Base-by-base conservation (phyloP, 164 flowering plant species). In the Chloranthus sessilifolius region DNA sequence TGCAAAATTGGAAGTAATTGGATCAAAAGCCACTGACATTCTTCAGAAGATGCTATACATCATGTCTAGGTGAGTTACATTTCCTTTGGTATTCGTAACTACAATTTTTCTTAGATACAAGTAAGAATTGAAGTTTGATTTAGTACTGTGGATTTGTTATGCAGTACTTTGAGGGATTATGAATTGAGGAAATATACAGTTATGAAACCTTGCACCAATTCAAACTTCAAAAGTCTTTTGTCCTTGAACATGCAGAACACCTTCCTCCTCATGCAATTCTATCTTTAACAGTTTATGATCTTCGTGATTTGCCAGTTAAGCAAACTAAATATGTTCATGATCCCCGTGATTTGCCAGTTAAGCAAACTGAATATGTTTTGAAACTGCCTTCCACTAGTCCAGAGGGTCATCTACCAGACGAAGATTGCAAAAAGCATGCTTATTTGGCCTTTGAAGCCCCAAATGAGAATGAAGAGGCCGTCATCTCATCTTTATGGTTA, bases 1-100 rank as follows among this genome's bases (percentile, higher is more conserved):
- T 47, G 91, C 72, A 46, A 79, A 67, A 61, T 48, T 92, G 26
- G 95, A 92, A 58, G 56, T 88, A 6, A 58, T 88, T 67, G 97
- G 97, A 59, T 56, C 61, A 24, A 71, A 70, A 40, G 75, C 91
- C 50, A 65, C 66, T 55, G 58, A 84, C 40, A 68, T 82, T 66
- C 82, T 88, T 70, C 73, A 78, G 26, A 82, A 75, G 71, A 63
- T 75, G 25, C 61, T 92, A 45, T 63, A 58, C 40, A 82, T 87
- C 45, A 55, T 65, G 34, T 43, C 66, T 20, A 19, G 67, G 96
- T 88, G 63, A 79, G 87, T 50, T 53, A 6, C 15, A 40, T 30
- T 42, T 12, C 51, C 33, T 24, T 50, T 3, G 12, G 26, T 14
- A 24, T n/a, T 16, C 35, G 24, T 10, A n/a, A n/a, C n/a, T n/a